These are phyloP conservation scores for Marasmius oreades DNA, from an alignment of 1,284 basidiomycete genomes.

Conservation along the genomic window DNA sequence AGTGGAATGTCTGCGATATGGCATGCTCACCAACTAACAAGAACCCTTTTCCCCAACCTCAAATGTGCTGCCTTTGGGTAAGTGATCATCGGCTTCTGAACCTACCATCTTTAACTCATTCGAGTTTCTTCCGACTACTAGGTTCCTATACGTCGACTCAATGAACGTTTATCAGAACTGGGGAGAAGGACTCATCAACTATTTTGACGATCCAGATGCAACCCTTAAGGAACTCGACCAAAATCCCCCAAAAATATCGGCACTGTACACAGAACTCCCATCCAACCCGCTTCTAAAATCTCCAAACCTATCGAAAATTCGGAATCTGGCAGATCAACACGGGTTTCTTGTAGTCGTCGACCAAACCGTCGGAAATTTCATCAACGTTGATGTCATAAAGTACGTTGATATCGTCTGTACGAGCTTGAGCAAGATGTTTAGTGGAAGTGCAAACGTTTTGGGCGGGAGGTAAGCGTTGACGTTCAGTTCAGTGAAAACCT, in stretches of 20 bases:
- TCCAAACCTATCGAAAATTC: slow-evolving; percentile 74
- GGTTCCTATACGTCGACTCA: slow-evolving; percentile 96
- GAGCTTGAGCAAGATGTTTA: slow-evolving; percentile 94
- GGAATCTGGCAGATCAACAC: slow-evolving; percentile 83
- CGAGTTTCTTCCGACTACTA: slow-evolving; percentile 32
- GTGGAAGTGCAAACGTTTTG: slow-evolving; percentile 95
- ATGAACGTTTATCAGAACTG: slow-evolving; percentile 95
- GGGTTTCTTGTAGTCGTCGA: slow-evolving; percentile 90
- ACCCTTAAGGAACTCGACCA: slow-evolving; percentile 34
- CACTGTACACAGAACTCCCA: slow-evolving; percentile 85
- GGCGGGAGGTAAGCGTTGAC: slow-evolving; percentile 75
- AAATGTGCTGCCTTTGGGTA: slow-evolving; percentile 94
- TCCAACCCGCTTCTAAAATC: slow-evolving; percentile 91
- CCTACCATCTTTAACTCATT: slow-evolving; percentile 4
- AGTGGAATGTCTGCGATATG: slow-evolving; percentile 94
- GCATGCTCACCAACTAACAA: slow-evolving; percentile 78
- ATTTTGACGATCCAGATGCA: slow-evolving; percentile 63
- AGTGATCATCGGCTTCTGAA: slow-evolving; percentile 5
- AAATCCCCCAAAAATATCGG: slow-evolving; percentile 49
- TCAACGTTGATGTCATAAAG: slow-evolving; percentile 90
- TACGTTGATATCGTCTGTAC: slow-evolving; percentile 93
- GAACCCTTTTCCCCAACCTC: slow-evolving; percentile 47
- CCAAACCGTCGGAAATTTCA: slow-evolving; percentile 95
- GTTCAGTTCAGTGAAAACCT: too few species aligned
- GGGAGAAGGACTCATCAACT: slow-evolving; percentile 78